Base-by-base conservation (phyloP, 768 basidiomycete species). In the Russula sp. region DNA sequence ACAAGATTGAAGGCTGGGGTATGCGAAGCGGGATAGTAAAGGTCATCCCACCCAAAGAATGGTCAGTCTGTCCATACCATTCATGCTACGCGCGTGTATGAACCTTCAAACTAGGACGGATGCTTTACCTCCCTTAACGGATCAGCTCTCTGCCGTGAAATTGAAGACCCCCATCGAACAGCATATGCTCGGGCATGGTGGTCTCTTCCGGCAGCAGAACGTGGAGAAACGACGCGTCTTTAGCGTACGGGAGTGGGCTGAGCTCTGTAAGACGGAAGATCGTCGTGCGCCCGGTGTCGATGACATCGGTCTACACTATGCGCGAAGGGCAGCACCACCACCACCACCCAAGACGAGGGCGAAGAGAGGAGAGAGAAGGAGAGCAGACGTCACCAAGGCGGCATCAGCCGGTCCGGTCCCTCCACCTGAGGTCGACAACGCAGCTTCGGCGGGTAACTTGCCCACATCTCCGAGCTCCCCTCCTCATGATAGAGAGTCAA, bases 151-250 rank as follows among this genome's bases (percentile, higher is more conserved):
- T 11, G 69, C 79, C 6, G 84, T 98, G 63, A 88, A 88, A 73
- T 88, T 99, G 64, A 86, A 84, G 75, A 83, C 84, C 16, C 94
- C 97, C 2, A 98, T 98, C 68, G 93, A 94, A 72, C 96, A 98
- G 73, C 85, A 87, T 72, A 93, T 98, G 87, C 76, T 87, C 45
- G 96, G 96, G 9, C 81, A 83, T 59, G 85, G 84, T 6, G 96
- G 96, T 2, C 80, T 95, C 6, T 98, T 93, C 73, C 84, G 91
- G 22, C 88, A 92, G 68, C 84, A 92, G 75, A 98, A 97, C 71
- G 81, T 97, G 70, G 93, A 93, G 77, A 94, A 91, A 74, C 82
- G 90, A 65, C 84, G 84, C 67, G 73, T 83, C 56, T 87, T 91
- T 84, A 93, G 89, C 70, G 84, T 91, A 22, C 85, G 89, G 58